Conservation (phyloP, 2,329 filamentous ascomycete species). For the Fusarium sp. region DNA sequence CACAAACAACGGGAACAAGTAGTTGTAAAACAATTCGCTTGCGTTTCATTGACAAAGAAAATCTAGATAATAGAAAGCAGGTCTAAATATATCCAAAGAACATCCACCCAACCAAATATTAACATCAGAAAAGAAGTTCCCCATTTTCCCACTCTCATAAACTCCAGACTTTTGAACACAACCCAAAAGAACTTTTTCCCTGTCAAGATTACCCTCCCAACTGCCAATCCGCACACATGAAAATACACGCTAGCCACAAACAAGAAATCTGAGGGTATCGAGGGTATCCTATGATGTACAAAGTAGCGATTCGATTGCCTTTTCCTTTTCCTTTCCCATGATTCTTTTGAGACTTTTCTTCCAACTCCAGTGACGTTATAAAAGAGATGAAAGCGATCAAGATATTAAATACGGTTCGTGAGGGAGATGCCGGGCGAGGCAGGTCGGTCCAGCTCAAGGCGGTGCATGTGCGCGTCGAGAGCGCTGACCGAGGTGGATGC, state of each 20-base stretch:
- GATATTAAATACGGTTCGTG: conserved; percentile 43
- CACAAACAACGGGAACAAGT: accelerated
- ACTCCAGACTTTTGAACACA: conserved; percentile 10
- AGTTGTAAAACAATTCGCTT: neutral
- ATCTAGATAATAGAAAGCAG: conserved; percentile 15
- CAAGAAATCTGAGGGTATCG: conserved; percentile 18
- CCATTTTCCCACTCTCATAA: conserved; percentile 2
- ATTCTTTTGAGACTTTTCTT: neutral
- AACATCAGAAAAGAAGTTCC: neutral
- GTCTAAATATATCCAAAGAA: conserved; percentile 11
- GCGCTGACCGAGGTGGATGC: conserved; percentile 37
- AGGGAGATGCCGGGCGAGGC: conserved; percentile 45
- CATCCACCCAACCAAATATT: neutral
- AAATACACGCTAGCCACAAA: conserved; percentile 33
- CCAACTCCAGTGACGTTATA: conserved; percentile 6
- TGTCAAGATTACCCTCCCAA: neutral
- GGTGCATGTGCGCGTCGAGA: conserved; percentile 43
- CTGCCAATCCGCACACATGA: conserved; percentile 20
- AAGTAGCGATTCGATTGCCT: conserved; percentile 21
- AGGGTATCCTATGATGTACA: conserved; percentile 35
- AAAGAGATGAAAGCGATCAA: neutral
- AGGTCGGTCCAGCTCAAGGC: conserved; percentile 45
- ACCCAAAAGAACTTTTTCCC: conserved; percentile 9
- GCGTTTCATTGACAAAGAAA: conserved; percentile 14
- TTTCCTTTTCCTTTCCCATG: neutral